Evolutionary conservation across 2,329 filamentous ascomycete genomes (phyloP).

Genomic region (Penicillium sp.): DNA sequence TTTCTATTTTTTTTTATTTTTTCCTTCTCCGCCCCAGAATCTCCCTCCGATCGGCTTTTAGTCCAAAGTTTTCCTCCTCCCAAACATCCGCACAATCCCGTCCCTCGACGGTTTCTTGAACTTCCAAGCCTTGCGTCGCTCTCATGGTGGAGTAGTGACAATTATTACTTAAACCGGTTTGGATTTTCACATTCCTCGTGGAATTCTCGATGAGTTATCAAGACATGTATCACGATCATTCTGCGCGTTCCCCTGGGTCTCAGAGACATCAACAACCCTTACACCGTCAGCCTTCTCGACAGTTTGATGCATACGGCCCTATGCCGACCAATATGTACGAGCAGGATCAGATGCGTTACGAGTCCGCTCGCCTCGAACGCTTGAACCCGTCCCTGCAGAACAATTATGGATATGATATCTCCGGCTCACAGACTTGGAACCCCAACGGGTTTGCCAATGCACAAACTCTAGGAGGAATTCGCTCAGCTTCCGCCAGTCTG

Average conservation of each 20-base stretch:
- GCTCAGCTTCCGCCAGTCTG: slow-evolving; percentile 55
- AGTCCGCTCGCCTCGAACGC: slow-evolving; percentile 55
- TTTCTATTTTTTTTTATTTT: neutral
- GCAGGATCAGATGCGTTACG: slow-evolving; percentile 57
- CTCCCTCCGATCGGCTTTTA: slow-evolving; percentile 15
- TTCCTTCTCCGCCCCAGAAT: slow-evolving; percentile 12
- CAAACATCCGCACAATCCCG: slow-evolving; percentile 12
- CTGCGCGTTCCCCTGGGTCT: slow-evolving; percentile 71
- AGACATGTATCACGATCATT: slow-evolving; percentile 62
- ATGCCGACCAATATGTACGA: slow-evolving; percentile 72
- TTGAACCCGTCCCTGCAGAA: slow-evolving; percentile 57
- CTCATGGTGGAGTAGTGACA: slow-evolving; percentile 33
- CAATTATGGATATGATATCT: slow-evolving; percentile 68
- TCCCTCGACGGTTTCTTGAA: slow-evolving; percentile 12
- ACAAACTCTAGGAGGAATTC: slow-evolving; percentile 62
- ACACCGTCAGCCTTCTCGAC: slow-evolving; percentile 70
- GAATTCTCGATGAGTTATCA: slow-evolving; percentile 40
- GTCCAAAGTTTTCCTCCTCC: slow-evolving; percentile 10
- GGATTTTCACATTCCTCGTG: slow-evolving; percentile 34
- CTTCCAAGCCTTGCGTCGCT: slow-evolving; percentile 17
- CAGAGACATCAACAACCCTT: slow-evolving; percentile 65
- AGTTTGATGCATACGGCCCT: slow-evolving; percentile 71
- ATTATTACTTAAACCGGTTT: slow-evolving; percentile 16
- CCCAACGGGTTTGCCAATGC: slow-evolving; percentile 68
- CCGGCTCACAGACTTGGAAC: slow-evolving; percentile 74